Evolutionary conservation across 495 filamentous ascomycete species (phyloP), one percentile per base, ranked within the genome.

Genomic region (Lasiosphaeria miniovina): DNA sequence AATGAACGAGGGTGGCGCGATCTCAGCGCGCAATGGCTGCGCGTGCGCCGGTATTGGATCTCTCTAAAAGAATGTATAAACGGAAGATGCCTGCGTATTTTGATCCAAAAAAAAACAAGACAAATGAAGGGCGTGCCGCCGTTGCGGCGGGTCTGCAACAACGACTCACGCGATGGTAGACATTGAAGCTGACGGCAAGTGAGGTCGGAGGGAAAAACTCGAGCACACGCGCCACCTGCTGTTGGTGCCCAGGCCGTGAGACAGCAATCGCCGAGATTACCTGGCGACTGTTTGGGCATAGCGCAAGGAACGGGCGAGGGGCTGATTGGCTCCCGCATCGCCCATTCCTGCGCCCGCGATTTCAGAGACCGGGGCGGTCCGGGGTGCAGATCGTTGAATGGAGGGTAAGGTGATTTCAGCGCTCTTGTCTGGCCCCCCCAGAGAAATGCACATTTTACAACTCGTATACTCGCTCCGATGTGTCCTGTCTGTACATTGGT

Each of bases 281-380:
- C n/a, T 38, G 36, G 24, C 33, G n/a, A 7, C 58, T 14, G 24
- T 49, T 55, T 34, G 31, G 58, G 58, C 33, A 40, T 60, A 60
- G 58, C 43, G 52, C 9, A 34, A 3, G 15, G 49, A 6, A 11
- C 17, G 15, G 24, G 35, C 43, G 34, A 8, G 3, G 1, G 2
- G 1, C 9, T 55, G 52, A 40, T 60, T 60, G 58, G 58, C 52
- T 45, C 38, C 34, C 41, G 34, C 34, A 43, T 32, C 7, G 33
- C 17, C 49, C 6, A 5, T 14, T n/a, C 43, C 43, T 14, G 12
- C 8, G 12, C 12, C 43, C 43, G 43, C 43, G 4, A 14, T 46
- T 46, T 46, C 43, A 46, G 43, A n/a, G 43, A 1, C 43, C 43
- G 15, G 43, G 43, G 43, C 15, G 5, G 12, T 14, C 11, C 43